Conservation (phyloP, 78 protist species). For the Speleostelium caveatum region DNA sequence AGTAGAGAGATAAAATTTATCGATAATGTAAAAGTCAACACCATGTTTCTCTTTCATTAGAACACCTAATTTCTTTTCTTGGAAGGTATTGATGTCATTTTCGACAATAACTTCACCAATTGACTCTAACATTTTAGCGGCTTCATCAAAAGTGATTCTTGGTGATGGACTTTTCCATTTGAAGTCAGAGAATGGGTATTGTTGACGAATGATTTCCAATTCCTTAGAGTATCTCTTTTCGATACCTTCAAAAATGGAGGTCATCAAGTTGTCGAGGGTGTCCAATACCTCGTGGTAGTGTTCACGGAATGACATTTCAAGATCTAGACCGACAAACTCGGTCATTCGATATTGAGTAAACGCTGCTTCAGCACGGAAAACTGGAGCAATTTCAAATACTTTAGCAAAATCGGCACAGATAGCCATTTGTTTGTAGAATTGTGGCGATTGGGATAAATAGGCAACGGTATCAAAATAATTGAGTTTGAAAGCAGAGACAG, state of each 20-base stretch:
- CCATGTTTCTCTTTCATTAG: slow-evolving; percentile 93
- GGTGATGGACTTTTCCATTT: slow-evolving; percentile 85
- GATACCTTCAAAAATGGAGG: slow-evolving; percentile 90
- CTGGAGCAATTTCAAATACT: slow-evolving; percentile 99
- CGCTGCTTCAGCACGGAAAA: slow-evolving; percentile 98
- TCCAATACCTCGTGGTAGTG: slow-evolving; percentile 97
- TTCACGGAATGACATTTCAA: slow-evolving; percentile 97
- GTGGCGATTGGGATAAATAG: slow-evolving; percentile 98
- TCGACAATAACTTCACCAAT: slow-evolving; percentile 80
- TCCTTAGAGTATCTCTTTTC: slow-evolving; percentile 68
- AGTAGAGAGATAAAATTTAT: slow-evolving; percentile 92
- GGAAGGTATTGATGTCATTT: slow-evolving; percentile 73
- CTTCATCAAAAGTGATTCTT: slow-evolving; percentile 88
- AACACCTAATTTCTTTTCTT: slow-evolving; percentile 95
- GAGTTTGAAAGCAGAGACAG: slow-evolving; percentile 96
- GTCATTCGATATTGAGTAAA: slow-evolving; percentile 98
- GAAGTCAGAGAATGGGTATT: slow-evolving; percentile 88
- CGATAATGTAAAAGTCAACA: slow-evolving; percentile 97
- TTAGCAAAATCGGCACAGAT: slow-evolving; percentile 94
- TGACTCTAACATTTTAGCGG: slow-evolving; percentile 84
- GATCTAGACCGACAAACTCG: slow-evolving; percentile 99
- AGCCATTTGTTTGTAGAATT: slow-evolving; percentile 99
- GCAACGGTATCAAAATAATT: slow-evolving; percentile 94
- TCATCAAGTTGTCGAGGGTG: slow-evolving; percentile 87
- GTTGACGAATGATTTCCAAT: slow-evolving; percentile 84